phyloP scores from a whole-genome alignment of 306 rosid species.

The Heteromeles arbutifolia region DNA sequence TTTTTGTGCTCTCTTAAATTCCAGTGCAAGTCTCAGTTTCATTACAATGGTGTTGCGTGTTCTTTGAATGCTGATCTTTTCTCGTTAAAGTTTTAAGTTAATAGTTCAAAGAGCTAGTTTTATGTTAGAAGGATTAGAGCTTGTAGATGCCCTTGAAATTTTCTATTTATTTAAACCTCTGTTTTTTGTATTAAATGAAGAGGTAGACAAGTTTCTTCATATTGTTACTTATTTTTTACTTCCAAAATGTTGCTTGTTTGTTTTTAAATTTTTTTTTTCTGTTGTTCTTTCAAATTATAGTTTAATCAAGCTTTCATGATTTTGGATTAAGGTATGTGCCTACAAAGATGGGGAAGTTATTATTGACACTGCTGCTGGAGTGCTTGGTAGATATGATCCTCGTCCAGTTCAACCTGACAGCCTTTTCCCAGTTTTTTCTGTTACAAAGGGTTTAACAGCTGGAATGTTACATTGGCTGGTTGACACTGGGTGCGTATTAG shows the following conservation, averaged over 20 bases:
- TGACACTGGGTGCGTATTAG: slow-evolving; percentile 65
- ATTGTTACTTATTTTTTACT: too few species aligned
- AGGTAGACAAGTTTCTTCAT: not conserved
- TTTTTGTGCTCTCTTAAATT: not conserved
- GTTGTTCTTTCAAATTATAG: not conserved
- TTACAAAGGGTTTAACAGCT: slow-evolving; percentile 84
- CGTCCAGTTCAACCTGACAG: slow-evolving; percentile 96
- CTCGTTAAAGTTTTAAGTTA: not conserved
- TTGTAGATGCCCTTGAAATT: not conserved
- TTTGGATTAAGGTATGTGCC: slow-evolving; percentile 78
- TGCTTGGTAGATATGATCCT: slow-evolving; percentile 96
- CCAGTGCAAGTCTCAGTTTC: not conserved
- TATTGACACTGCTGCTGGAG: slow-evolving; percentile 96
- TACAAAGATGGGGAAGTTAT: slow-evolving; percentile 96
- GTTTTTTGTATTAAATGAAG: not conserved
- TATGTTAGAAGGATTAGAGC: not conserved
- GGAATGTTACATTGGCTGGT: slow-evolving; percentile 98
- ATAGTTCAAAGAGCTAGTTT: not conserved
- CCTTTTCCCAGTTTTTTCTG: slow-evolving; percentile 93
- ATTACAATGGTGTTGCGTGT: not conserved
- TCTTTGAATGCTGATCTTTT: not conserved
- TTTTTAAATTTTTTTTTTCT: not conserved
- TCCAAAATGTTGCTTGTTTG: not conserved
- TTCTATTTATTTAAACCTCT: not conserved
- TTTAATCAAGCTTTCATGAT: slow-evolving; percentile 10